Conservation (phyloP, 1,139 yeast genomes). For the Protomyces inouyei region DNA sequence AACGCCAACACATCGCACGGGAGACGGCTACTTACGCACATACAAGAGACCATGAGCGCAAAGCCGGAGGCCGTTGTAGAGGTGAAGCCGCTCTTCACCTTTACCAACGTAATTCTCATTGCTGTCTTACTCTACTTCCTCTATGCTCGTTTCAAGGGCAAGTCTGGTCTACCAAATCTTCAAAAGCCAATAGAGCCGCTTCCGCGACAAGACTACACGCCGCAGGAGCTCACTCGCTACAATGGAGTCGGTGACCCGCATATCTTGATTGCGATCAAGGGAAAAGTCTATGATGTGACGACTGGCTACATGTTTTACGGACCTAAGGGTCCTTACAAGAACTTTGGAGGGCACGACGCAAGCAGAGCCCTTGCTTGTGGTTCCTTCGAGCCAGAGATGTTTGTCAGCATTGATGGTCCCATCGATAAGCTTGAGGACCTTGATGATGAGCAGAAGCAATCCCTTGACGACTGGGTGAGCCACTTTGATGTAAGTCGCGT, state of each 20-base stretch:
- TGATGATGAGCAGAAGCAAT: constrained; percentile 55
- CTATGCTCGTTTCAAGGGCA: constrained; percentile 22
- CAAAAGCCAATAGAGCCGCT: constrained; percentile 47
- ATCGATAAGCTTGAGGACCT: constrained; percentile 67
- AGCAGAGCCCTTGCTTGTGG: constrained; percentile 88
- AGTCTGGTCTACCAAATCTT: constrained; percentile 6
- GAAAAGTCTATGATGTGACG: constrained; percentile 80
- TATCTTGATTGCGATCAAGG: constrained; percentile 77
- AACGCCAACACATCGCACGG: no score
- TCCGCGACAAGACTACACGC: constrained; percentile 76
- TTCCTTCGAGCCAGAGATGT: constrained; percentile 62
- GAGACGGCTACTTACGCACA: no score
- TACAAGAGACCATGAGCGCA: not conserved
- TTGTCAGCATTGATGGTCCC: constrained; percentile 47
- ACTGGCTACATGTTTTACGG: constrained; percentile 85
- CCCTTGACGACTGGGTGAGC: constrained; percentile 67
- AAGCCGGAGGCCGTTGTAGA: not conserved
- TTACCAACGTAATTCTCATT: constrained; percentile 10
- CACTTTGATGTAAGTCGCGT: constrained; percentile 28
- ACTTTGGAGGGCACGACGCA: constrained; percentile 96
- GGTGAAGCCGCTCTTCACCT: constrained; percentile 10
- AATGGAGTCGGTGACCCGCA: constrained; percentile 73
- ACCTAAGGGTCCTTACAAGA: constrained; percentile 47
- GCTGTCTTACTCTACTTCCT: constrained; percentile 7
- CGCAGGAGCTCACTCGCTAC: constrained; percentile 62